Evolutionary conservation across 1,284 basidiomycete species (phyloP), one percentile per base, ranked within the genome.

Genomic region (Cutaneotrichosporon cavernicola): DNA sequence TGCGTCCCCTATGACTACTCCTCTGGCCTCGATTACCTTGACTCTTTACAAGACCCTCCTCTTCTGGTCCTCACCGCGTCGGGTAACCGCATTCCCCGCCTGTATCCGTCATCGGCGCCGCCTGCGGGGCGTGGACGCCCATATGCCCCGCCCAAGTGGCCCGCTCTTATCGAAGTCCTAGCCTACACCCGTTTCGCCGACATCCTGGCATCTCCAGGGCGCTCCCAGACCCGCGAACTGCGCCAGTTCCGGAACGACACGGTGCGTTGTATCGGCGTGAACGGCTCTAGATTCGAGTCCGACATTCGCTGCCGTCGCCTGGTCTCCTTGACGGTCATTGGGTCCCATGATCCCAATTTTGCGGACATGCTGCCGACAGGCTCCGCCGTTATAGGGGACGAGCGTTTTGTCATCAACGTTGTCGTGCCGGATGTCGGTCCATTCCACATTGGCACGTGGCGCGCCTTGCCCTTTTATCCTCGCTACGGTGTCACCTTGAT

Each of bases 21-120:
- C 13, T 2, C 30, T 31, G 51, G 9, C 10, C 14, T 13, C 26
- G 50, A 31, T 9, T 26, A 16, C 22, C 26, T 31, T 16, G 22
- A 16, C 50, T 9, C 16, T 7, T 8, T 38, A 26, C 26, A 26
- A 3, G 26, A 26, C 26, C 26, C 26, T 38, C n/a, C 38, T 7
- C 51, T 34, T 4, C 36, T 56, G 13, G 22, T 56, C 14, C 55
- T 30, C 7, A 43, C 55, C 3, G n/a, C 55, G 5, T 22, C 22
- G 14, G 55, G 55, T 14, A 7, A 16, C 1, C 55, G 38, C 21
- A 21, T 56, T 7, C 36, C 55, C 5, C 55, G 16, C 11, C 55
- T 56, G 21, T 56, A 56, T 21, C 55, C 55, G 36, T 56, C 55
- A 2, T 40, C 55, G 1, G 21, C 22, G 22, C 55, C 55, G 13